Percentiles rank a stretch among this genome's conserved stretches.
Conservation (phyloP, 2,329 filamentous ascomycete genomes). For the Penicillium sumatraense region DNA sequence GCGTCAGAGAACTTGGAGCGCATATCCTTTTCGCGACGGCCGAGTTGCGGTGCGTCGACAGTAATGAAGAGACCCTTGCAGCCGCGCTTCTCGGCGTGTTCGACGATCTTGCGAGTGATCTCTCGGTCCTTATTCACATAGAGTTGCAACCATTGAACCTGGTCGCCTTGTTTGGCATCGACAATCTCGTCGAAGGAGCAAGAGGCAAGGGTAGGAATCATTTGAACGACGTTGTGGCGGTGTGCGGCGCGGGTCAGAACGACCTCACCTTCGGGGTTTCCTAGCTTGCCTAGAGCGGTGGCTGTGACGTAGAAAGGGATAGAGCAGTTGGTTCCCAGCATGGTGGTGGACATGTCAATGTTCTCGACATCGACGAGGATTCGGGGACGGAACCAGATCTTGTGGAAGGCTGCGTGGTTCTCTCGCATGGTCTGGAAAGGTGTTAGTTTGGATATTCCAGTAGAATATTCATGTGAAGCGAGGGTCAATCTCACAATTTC, state of each 20-base stretch:
- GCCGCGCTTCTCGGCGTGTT: constrained; percentile 88
- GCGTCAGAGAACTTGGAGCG: constrained; percentile 85
- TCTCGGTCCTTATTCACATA: constrained; percentile 95
- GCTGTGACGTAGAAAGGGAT: constrained; percentile 97
- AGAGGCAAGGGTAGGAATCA: constrained; percentile 96
- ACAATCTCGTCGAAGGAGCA: constrained; percentile 98
- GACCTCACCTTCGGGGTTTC: constrained; percentile 91
- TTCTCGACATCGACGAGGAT: constrained; percentile 88
- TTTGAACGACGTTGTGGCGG: constrained; percentile 91
- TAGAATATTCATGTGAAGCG: no score
- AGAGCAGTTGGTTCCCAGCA: constrained; percentile 83
- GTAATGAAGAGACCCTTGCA: constrained; percentile 98
- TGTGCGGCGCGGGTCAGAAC: constrained; percentile 81
- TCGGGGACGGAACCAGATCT: constrained; percentile 93
- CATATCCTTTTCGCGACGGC: constrained; percentile 97
- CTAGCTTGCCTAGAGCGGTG: constrained; percentile 92
- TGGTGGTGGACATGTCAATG: constrained; percentile 85
- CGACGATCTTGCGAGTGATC: constrained; percentile 86
- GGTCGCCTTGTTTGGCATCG: constrained; percentile 77
- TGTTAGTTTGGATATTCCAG: no score
- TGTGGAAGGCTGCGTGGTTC: constrained; percentile 94
- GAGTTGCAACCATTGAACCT: constrained; percentile 95
- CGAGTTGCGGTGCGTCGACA: constrained; percentile 94
- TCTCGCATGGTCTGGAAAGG: constrained; percentile 78
- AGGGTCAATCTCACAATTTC: constrained; percentile 67